Evolutionary conservation across 768 basidiomycete genomes (phyloP).

Genomic region (Leccinum disarticulatum): DNA sequence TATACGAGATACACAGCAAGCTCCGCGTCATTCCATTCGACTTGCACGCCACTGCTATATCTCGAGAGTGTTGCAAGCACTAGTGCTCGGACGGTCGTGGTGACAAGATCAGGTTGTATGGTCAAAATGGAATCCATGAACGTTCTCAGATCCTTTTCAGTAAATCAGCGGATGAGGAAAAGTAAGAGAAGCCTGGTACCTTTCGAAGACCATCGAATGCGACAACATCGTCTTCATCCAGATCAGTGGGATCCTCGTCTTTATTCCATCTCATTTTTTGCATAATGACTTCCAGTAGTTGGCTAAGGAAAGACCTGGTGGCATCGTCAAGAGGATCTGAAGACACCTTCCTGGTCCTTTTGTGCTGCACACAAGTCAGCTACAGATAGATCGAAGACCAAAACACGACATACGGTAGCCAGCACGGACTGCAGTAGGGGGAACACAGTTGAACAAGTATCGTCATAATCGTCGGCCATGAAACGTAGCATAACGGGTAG

Average conservation of each 20-base stretch:
- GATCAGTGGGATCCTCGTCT: slow-evolving; percentile 74
- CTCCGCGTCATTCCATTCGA: slow-evolving; percentile 94
- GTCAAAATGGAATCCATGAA: slow-evolving; percentile 85
- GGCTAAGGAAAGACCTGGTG: slow-evolving; percentile 74
- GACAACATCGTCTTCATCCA: slow-evolving; percentile 83
- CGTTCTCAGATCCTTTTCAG: slow-evolving; percentile 72
- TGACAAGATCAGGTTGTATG: slow-evolving; percentile 85
- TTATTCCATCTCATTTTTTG: slow-evolving; percentile 91
- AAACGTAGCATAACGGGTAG: slow-evolving; percentile 85
- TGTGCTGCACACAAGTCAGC: slow-evolving; percentile 60
- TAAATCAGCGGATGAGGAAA: slow-evolving; percentile 14
- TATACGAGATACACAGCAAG: slow-evolving; percentile 91
- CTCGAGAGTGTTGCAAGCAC: slow-evolving; percentile 74
- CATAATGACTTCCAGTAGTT: slow-evolving; percentile 75
- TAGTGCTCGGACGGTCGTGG: slow-evolving; percentile 68
- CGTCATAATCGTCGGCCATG: slow-evolving; percentile 87
- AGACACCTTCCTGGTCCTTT: slow-evolving; percentile 63
- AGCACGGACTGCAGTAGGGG: slow-evolving; percentile 77
- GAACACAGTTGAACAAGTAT: slow-evolving; percentile 84
- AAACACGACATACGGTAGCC: slow-evolving; percentile 51
- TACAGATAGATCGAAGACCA: not conserved
- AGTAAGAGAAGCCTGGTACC: slow-evolving; percentile 40
- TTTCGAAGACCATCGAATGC: slow-evolving; percentile 86
- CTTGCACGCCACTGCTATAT: slow-evolving; percentile 53
- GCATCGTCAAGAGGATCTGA: slow-evolving; percentile 60